These are phyloP conservation scores for Dryas drummondii DNA, from an alignment of 306 rosid genomes.

Conservation along the genomic window DNA sequence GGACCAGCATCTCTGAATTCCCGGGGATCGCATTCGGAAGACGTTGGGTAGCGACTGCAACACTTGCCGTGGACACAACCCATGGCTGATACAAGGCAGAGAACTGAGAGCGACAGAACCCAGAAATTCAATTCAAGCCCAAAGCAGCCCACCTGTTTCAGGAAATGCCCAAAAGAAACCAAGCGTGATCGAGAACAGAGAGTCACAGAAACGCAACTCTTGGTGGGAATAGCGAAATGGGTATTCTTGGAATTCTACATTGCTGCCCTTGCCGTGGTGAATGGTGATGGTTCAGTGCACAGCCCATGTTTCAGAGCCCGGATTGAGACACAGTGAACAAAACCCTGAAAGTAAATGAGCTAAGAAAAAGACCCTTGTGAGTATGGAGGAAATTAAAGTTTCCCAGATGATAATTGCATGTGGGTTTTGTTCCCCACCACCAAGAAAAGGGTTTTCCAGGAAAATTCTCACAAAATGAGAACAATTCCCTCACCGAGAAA, in stretches of 20 bases:
- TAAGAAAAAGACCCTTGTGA: neutral
- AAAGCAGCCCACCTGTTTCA: slow-evolving; percentile 31
- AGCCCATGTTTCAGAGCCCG: slow-evolving; percentile 22
- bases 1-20: slow-evolving; percentile 49
- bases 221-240: slow-evolving; percentile 12
- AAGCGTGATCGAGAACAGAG: slow-evolving; percentile 9
- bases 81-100: slow-evolving; percentile 39
- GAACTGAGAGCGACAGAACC: slow-evolving; percentile 14
- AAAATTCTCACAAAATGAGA: slow-evolving; percentile 3
- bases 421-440: neutral
- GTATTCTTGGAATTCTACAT: slow-evolving; percentile 37
- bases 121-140: slow-evolving; percentile 28
- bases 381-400: neutral
- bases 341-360: slow-evolving; percentile 36
- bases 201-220: slow-evolving; percentile 17
- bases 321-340: slow-evolving; percentile 22
- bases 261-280: slow-evolving; percentile 24
- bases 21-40: slow-evolving; percentile 54
- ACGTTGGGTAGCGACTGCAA: slow-evolving; percentile 51
- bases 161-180: slow-evolving; percentile 14
- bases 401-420: neutral
- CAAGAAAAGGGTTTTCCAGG: slow-evolving; percentile 7
- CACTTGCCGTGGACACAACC: slow-evolving; percentile 90
- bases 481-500: slow-evolving; percentile 21
- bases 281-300: neutral